Percentiles rank a stretch among this genome's conserved stretches.
These are phyloP conservation scores for Calonectria hawksworthii DNA, from an alignment of 2,329 filamentous ascomycete genomes.

Conservation along the genomic window DNA sequence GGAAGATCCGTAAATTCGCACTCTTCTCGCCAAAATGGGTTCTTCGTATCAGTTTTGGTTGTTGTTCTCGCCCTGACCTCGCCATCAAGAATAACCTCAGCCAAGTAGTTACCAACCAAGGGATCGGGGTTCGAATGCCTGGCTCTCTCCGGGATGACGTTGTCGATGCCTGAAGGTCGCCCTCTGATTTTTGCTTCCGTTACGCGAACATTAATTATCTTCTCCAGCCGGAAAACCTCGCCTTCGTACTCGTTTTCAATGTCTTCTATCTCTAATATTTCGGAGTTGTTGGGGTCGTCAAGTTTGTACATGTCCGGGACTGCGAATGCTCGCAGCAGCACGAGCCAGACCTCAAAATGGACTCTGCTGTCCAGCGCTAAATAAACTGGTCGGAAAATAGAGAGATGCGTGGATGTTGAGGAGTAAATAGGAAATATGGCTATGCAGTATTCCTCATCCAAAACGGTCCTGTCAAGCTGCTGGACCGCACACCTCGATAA, in stretches of 20 bases:
- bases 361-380: conserved; percentile 88
- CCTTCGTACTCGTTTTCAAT: conserved; percentile 57
- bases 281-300: conserved; percentile 58
- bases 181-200: conserved; percentile 74
- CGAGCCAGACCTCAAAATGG: conserved; percentile 98
- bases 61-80: conserved; percentile 83
- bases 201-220: conserved; percentile 69
- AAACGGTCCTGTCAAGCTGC: conserved; percentile 87
- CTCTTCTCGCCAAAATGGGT: conserved; percentile 87
- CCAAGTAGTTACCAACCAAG: conserved; percentile 78
- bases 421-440: conserved; percentile 96
- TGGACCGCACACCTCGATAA: conserved; percentile 92
- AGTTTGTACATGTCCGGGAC: conserved; percentile 89
- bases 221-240: conserved; percentile 73
- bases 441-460: conserved; percentile 94
- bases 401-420: conserved; percentile 78
- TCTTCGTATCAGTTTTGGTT: conserved; percentile 77
- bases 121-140: conserved; percentile 56
- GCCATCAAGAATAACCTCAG: conserved; percentile 84
- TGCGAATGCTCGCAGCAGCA: conserved; percentile 90
- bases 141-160: conserved; percentile 37
- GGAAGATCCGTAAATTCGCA: conserved; percentile 84
- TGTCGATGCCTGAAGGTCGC: conserved; percentile 42
- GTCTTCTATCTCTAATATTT: conserved; percentile 58
- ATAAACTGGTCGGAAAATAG: conserved; percentile 89